phyloP scores from a whole-genome alignment of 768 basidiomycete species.

The Mycena chlorophos region DNA sequence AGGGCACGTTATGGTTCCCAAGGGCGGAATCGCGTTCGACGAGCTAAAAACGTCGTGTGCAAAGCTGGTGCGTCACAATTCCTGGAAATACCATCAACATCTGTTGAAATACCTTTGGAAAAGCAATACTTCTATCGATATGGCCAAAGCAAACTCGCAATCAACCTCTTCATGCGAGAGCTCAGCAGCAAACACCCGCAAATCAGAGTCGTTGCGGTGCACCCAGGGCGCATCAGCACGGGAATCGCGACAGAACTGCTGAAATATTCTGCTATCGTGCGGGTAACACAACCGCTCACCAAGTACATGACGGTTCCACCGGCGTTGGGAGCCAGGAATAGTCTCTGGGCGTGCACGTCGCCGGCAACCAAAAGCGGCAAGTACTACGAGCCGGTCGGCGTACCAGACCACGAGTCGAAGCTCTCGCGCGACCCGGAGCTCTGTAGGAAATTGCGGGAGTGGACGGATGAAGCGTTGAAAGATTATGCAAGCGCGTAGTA shows the following conservation, averaged over 20 bases:
- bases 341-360: neutral
- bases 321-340: neutral
- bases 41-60: neutral
- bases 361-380: neutral
- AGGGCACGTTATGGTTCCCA: neutral
- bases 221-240: neutral
- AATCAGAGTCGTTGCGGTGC: neutral
- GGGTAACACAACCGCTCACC: neutral
- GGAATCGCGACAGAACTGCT: neutral
- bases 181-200: neutral
- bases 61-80: neutral
- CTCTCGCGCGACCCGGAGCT: neutral
- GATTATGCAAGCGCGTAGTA: neutral
- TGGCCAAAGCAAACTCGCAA: neutral
- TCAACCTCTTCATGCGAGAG: neutral
- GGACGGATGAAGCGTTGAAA: neutral
- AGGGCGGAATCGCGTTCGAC: neutral
- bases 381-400: conserved; percentile 1
- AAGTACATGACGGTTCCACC: neutral
- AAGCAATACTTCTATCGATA: neutral
- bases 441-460: neutral
- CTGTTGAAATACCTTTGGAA: neutral
- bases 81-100: neutral
- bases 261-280: neutral
- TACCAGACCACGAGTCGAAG: neutral